Base-by-base conservation (phyloP, 176 grass and related monocot species). In the Carex pumila region DNA sequence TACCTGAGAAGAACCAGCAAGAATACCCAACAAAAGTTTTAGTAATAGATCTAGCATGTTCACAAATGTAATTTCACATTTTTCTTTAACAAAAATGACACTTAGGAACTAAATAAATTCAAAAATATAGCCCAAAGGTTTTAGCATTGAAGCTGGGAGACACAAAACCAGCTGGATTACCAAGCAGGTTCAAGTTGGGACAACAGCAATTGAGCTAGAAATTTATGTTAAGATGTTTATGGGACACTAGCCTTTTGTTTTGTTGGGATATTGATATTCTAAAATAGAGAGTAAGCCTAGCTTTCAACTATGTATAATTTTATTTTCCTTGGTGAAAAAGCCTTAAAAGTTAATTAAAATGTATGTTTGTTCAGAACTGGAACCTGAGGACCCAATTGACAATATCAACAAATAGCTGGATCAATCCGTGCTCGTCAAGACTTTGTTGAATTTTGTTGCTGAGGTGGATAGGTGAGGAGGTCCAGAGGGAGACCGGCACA, bases 401-500 rank as follows among this genome's bases (percentile, higher is more conserved):
- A 63, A 94, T 74, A 80, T 99, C 83, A 2, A 89, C 80, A 4
- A 93, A 95, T 43, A 99, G 79, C 14, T 83, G 78, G 60, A 75
- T 29, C 36, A 85, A 65, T 19, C 94, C 85, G 36, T 90, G 85
- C 82, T 90, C 88, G 0, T 86, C 84, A 12, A 99, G 80, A 79
- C 85, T 86, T 66, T 72, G 61, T 6, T 99, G 86, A 13, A 82
- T 43, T 17, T 71, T 81, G 21, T 61, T 87, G 74, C 90, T 91
- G 79, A 99, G 89, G 81, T 91, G 87, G 36, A 95, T 69, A n/a
- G 93, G 88, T 41, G 77, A 89, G 15, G 93, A 99, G 5, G 83
- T 92, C 96, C 96, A 99, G 12, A 99, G 88, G 39, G 83, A 93
- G 10, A 99, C 83, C 0, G 93, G 88, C 41, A 87, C 41, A 13